Conservation (phyloP, 495 filamentous ascomycete genomes). For the Aspergillus ostianus region DNA sequence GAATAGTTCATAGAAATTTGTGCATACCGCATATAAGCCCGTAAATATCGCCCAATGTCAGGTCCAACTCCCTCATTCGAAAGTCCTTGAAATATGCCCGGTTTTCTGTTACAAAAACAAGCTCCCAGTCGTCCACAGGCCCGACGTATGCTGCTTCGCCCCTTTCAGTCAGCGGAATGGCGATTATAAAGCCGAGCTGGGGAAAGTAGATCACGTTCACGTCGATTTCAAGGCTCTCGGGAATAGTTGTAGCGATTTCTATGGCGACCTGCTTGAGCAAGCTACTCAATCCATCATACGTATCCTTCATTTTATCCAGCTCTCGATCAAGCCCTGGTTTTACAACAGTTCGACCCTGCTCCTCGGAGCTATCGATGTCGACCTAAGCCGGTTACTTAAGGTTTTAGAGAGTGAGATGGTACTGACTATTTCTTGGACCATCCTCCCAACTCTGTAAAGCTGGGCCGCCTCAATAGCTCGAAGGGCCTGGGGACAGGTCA, state of each 20-base stretch:
- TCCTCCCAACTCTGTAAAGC: slow-evolving; percentile 64
- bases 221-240: slow-evolving; percentile 56
- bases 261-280: slow-evolving; percentile 67
- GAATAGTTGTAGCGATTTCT: slow-evolving; percentile 60
- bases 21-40: slow-evolving; percentile 72
- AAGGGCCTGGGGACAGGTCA: slow-evolving; percentile 33
- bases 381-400: slow-evolving; percentile 46
- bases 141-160: slow-evolving; percentile 68
- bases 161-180: slow-evolving; percentile 61
- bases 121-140: slow-evolving; percentile 64
- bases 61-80: slow-evolving; percentile 81
- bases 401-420: background rate
- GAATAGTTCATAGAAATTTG: background rate
- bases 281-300: slow-evolving; percentile 72
- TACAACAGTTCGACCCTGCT: slow-evolving; percentile 72
- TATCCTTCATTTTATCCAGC: slow-evolving; percentile 74
- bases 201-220: slow-evolving; percentile 86
- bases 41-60: slow-evolving; percentile 80
- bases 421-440: slow-evolving; percentile 63
- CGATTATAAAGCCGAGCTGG: slow-evolving; percentile 86
- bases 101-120: slow-evolving; percentile 71
- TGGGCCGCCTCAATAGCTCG: slow-evolving; percentile 44
- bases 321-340: slow-evolving; percentile 68
- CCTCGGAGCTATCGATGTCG: slow-evolving; percentile 77
- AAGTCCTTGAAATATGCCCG: slow-evolving; percentile 84